Conservation (phyloP, 495 filamentous ascomycete species). For the Lasiosphaeria ovina region DNA sequence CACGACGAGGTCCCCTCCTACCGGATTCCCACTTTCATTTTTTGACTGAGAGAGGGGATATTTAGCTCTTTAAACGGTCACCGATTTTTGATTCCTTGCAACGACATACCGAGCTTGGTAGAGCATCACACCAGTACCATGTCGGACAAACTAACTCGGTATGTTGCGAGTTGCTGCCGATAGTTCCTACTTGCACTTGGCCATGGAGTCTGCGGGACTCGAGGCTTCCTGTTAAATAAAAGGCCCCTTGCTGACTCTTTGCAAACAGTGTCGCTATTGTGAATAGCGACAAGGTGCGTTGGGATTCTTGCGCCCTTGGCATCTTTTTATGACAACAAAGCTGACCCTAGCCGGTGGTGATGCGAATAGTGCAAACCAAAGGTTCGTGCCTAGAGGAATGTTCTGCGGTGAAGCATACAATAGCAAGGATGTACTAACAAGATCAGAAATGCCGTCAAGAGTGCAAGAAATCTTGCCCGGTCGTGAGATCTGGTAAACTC, state of each 20-base stretch:
- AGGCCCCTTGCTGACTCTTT: constrained; percentile 9
- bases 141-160: constrained; percentile 87
- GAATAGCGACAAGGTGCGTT: constrained; percentile 87
- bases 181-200: neutral
- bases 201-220: too few relatives aligned
- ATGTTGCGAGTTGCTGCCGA: constrained; percentile 24
- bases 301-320: neutral
- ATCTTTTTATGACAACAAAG: constrained; percentile 5
- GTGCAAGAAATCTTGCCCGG: constrained; percentile 98
- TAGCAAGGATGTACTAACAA: neutral
- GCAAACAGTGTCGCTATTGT: constrained; percentile 87
- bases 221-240: too few relatives aligned
- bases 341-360: constrained; percentile 16
- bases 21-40: neutral
- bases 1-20: neutral
- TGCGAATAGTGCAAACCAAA: constrained; percentile 87
- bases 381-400: constrained; percentile 44
- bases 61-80: neutral
- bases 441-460: constrained; percentile 67
- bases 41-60: neutral
- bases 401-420: neutral
- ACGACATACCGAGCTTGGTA: neutral
- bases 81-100: neutral
- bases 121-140: constrained; percentile 45
- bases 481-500: constrained; percentile 94